These are phyloP conservation scores for Starmerella ratchasimensis DNA, from an alignment of 805 yeast genomes.

Conservation along the genomic window DNA sequence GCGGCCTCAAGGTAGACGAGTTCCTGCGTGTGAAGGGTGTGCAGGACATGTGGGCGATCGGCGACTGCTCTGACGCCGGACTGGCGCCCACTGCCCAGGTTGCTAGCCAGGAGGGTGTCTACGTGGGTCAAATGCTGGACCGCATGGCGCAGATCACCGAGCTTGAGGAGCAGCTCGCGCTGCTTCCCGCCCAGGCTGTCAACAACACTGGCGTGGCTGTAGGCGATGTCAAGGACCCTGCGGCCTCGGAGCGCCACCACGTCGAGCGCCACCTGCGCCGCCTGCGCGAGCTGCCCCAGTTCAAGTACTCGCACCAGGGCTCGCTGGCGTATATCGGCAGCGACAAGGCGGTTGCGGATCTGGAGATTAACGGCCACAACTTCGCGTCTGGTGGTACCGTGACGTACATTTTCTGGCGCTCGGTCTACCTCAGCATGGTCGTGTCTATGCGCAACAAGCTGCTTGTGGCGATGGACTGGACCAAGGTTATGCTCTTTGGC, in stretches of 20 bases:
- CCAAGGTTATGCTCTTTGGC: constrained; percentile 74
- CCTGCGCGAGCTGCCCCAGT: constrained; percentile 33
- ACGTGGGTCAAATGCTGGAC: constrained; percentile 58
- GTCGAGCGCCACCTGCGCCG: constrained; percentile 27
- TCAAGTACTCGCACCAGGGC: constrained; percentile 80
- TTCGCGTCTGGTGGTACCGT: constrained; percentile 71
- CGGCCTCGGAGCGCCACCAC: constrained; percentile 15
- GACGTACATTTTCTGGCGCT: constrained; percentile 89
- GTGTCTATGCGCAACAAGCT: constrained; percentile 78
- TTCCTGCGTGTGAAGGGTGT: constrained; percentile 72
- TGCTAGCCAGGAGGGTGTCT: constrained; percentile 86
- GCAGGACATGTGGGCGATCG: constrained; percentile 71
- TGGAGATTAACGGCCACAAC: constrained; percentile 55
- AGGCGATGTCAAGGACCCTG: too few species aligned
- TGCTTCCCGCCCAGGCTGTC: constrained; percentile 5
- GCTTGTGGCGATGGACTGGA: constrained; percentile 78
- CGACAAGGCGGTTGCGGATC: constrained; percentile 88
- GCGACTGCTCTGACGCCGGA: constrained; percentile 85
- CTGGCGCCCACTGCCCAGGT: constrained; percentile 96
- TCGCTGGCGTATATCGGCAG: constrained; percentile 84
- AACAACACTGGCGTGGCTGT: too few species aligned
- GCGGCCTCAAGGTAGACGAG: constrained; percentile 81
- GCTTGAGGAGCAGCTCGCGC: constrained; percentile 26
- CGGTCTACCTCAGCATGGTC: constrained; percentile 86
- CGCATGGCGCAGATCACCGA: constrained; percentile 31